Conservation (phyloP, 2,329 filamentous ascomycete genomes). For the Verruconis gallopava region DNA sequence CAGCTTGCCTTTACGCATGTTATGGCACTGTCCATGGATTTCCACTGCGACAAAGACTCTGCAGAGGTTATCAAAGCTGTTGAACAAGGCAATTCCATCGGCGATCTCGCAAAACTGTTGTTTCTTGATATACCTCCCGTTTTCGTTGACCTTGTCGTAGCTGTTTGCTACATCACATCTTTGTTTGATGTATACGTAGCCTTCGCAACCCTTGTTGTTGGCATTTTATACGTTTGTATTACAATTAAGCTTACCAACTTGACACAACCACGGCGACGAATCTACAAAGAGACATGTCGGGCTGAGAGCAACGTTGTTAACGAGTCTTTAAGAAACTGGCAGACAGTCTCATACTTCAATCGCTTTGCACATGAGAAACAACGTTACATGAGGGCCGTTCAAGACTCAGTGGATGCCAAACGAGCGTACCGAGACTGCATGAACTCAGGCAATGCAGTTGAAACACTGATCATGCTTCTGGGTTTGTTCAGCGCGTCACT, state of each 20-base stretch:
- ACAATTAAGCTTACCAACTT: slow-evolving; percentile 26
- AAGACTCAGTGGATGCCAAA: slow-evolving; percentile 23
- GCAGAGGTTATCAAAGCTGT: slow-evolving; percentile 52
- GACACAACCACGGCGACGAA: slow-evolving; percentile 27
- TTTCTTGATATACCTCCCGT: slow-evolving; percentile 49
- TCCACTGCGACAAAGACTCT: slow-evolving; percentile 49
- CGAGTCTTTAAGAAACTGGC: slow-evolving; percentile 47
- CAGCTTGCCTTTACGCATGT: too few species aligned
- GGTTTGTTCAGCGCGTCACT: slow-evolving; percentile 37
- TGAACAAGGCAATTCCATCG: slow-evolving; percentile 47
- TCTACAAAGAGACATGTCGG: slow-evolving; percentile 32
- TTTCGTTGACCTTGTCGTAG: slow-evolving; percentile 48
- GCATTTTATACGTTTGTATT: slow-evolving; percentile 37
- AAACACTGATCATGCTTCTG: slow-evolving; percentile 13
- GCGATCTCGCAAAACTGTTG: slow-evolving; percentile 45
- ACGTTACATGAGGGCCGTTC: slow-evolving; percentile 33
- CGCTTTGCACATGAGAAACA: slow-evolving; percentile 38
- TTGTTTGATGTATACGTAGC: slow-evolving; percentile 46
- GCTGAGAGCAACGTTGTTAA: slow-evolving; percentile 41
- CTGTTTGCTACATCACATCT: slow-evolving; percentile 46
- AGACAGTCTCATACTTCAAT: slow-evolving; percentile 52
- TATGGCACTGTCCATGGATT: too few species aligned
- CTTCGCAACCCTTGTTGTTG: slow-evolving; percentile 25
- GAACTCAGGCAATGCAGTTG: slow-evolving; percentile 14
- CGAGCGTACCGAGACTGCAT: slow-evolving; percentile 14